Conservation (phyloP, 257 asterid genomes). For the Solanum ossicruentum region DNA sequence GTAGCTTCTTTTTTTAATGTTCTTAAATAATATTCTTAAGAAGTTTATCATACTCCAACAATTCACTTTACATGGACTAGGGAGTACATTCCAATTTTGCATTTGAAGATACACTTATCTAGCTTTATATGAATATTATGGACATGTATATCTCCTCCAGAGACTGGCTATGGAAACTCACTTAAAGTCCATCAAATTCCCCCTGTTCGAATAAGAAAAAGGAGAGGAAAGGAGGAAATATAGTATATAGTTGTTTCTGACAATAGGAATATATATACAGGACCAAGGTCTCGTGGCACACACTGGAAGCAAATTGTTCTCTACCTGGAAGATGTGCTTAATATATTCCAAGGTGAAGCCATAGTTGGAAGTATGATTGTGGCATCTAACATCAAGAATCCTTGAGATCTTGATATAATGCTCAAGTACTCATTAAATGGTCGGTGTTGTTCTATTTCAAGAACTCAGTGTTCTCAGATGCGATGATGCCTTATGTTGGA, state of each 20-base stretch:
- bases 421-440: conserved; percentile 75
- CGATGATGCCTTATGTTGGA: conserved; percentile 12
- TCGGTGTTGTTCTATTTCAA: conserved; percentile 41
- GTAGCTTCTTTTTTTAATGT: background rate
- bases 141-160: background rate
- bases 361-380: conserved; percentile 57
- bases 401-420: conserved; percentile 82
- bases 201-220: background rate
- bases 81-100: background rate
- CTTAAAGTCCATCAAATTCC: background rate
- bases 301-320: conserved; percentile 97
- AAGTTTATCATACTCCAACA: background rate
- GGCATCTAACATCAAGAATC: conserved; percentile 79
- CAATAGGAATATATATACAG: conserved; percentile 15
- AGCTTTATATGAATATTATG: background rate
- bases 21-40: background rate
- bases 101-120: background rate
- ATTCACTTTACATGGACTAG: background rate
- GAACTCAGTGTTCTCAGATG: conserved; percentile 63
- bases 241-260: background rate
- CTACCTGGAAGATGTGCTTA: conserved; percentile 82
- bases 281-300: conserved; percentile 78
- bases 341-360: conserved; percentile 76
- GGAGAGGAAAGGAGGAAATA: background rate
- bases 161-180: background rate